Evolutionary conservation across 2,329 filamentous ascomycete species (phyloP).

Genomic region (Aspergillus sojae): DNA sequence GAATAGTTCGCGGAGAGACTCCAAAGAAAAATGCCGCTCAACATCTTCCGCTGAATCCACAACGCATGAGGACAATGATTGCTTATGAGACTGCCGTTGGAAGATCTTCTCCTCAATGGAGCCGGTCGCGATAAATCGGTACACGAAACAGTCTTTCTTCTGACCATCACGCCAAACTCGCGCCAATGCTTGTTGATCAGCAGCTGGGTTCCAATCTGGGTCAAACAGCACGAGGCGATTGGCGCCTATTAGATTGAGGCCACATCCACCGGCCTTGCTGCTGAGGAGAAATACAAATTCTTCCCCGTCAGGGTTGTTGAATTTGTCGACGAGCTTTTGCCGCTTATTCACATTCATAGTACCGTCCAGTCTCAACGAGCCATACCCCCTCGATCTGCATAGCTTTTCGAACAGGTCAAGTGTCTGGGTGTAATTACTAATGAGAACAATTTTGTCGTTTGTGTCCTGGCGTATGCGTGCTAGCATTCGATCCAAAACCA

Average conservation of each 20-base stretch:
- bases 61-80: slow-evolving; percentile 92
- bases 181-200: slow-evolving; percentile 94
- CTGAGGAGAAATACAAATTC: slow-evolving; percentile 97
- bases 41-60: slow-evolving; percentile 97
- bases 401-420: slow-evolving; percentile 91
- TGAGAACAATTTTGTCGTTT: slow-evolving; percentile 98
- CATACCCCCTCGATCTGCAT: slow-evolving; percentile 82
- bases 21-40: slow-evolving; percentile 91
- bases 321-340: slow-evolving; percentile 95
- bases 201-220: slow-evolving; percentile 96
- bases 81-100: slow-evolving; percentile 96
- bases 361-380: slow-evolving; percentile 85
- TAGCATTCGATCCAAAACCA: slow-evolving; percentile 96
- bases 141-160: slow-evolving; percentile 99
- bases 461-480: slow-evolving; percentile 93
- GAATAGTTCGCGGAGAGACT: slow-evolving; percentile 89
- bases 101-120: slow-evolving; percentile 99
- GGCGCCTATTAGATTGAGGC: slow-evolving; percentile 91
- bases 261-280: slow-evolving; percentile 94
- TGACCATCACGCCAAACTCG: slow-evolving; percentile 99
- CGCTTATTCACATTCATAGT: slow-evolving; percentile 98
- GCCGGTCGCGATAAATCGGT: slow-evolving; percentile 97
- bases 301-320: slow-evolving; percentile 86
- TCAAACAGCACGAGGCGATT: slow-evolving; percentile 96
- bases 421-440: slow-evolving; percentile 97